phyloP scores from a whole-genome alignment of 129 eudicot genomes.

The Logfia minima region DNA sequence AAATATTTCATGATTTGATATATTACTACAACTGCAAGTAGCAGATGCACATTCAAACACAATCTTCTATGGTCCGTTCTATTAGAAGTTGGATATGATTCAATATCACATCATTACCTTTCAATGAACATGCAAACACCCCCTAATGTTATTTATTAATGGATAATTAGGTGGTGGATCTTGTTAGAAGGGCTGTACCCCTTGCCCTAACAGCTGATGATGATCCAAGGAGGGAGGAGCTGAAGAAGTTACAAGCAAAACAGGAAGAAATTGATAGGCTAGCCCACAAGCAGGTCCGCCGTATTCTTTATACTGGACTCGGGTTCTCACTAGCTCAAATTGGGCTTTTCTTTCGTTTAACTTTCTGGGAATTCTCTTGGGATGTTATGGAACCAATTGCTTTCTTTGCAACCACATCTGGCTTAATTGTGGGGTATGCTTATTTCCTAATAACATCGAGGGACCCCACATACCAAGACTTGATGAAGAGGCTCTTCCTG shows the following conservation, averaged over 20 bases:
- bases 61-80: neutral
- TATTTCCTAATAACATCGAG: slow-evolving; percentile 78
- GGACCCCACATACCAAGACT: slow-evolving; percentile 84
- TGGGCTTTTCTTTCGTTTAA: slow-evolving; percentile 84
- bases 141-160: neutral
- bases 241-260: slow-evolving; percentile 55
- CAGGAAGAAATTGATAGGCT: slow-evolving; percentile 67
- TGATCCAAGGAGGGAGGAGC: slow-evolving; percentile 72
- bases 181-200: slow-evolving; percentile 80
- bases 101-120: neutral
- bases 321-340: slow-evolving; percentile 57
- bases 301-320: slow-evolving; percentile 77
- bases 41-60: neutral
- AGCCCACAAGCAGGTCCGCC: slow-evolving; percentile 89
- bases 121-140: neutral
- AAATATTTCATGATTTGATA: neutral
- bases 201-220: slow-evolving; percentile 75
- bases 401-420: slow-evolving; percentile 67
- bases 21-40: neutral
- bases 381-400: slow-evolving; percentile 98
- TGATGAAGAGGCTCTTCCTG: slow-evolving; percentile 77
- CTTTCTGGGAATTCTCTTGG: slow-evolving; percentile 99
- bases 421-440: slow-evolving; percentile 72
- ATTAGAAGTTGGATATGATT: neutral
- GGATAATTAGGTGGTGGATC: slow-evolving; percentile 69